Conservation (phyloP, 2,329 filamentous ascomycete species). For the Corynespora cassiicola region DNA sequence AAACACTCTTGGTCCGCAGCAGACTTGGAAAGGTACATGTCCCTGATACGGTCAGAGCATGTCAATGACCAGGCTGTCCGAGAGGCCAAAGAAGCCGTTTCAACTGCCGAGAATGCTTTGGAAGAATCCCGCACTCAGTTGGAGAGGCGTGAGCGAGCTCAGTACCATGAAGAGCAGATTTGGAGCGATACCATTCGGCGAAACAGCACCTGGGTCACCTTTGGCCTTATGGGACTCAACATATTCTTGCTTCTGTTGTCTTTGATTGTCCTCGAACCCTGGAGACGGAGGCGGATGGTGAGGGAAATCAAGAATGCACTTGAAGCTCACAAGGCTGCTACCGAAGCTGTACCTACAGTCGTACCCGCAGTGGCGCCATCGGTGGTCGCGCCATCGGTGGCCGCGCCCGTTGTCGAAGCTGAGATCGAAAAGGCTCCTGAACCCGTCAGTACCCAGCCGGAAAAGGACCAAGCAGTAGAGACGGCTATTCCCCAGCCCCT, state of each 20-base stretch:
- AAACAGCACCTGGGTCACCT: conserved; percentile 98
- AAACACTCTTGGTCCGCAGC: conserved; percentile 89
- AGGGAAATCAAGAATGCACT: conserved; percentile 65
- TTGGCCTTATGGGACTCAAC: conserved; percentile 97
- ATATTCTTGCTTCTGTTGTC: conserved; percentile 86
- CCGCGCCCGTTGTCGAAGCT: conserved; percentile 23
- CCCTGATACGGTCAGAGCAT: conserved; percentile 90
- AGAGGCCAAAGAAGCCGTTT: conserved; percentile 73
- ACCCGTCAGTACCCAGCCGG: conserved; percentile 11
- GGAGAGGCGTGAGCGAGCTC: conserved; percentile 81
- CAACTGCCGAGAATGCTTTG: conserved; percentile 77
- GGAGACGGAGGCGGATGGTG: conserved; percentile 82
- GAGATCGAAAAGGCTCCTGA: conserved; percentile 27
- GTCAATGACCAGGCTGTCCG: conserved; percentile 86
- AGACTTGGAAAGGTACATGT: conserved; percentile 94
- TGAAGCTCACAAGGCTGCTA: conserved; percentile 36
- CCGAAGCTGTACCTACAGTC: conserved; percentile 15
- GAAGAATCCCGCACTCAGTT: conserved; percentile 78
- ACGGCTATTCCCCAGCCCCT: no score
- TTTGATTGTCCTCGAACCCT: conserved; percentile 91
- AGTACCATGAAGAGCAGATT: conserved; percentile 99
- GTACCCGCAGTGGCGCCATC: conserved; percentile 8
- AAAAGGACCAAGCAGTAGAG: conserved; percentile 7
- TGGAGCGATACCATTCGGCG: conserved; percentile 97
- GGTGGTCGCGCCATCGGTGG: conserved; percentile 2